phyloP scores from a whole-genome alignment of 139 green algal species.

The Limnomonas spitsbergensis region DNA sequence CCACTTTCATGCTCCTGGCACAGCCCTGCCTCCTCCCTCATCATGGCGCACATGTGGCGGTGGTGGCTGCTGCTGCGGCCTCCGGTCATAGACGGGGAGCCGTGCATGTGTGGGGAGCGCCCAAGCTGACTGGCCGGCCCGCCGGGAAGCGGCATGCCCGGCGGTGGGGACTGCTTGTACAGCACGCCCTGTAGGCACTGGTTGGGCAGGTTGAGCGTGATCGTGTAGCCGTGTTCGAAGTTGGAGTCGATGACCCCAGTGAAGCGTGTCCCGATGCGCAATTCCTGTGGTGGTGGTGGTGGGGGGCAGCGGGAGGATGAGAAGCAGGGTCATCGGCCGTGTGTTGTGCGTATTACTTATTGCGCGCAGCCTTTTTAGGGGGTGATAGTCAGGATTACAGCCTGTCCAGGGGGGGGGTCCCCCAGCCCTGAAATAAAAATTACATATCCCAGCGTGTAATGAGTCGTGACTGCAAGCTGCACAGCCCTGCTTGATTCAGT shows the following conservation, averaged over 20 bases:
- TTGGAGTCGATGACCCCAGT: slow-evolving; percentile 5
- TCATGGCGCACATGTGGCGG: no score
- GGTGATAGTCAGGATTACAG: no score
- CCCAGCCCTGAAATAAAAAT: neutral
- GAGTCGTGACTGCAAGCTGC: no score
- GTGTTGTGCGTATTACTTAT: no score
- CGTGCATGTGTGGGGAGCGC: neutral
- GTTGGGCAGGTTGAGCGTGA: slow-evolving; percentile 4
- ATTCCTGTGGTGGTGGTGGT: neutral
- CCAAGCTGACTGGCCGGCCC: no score
- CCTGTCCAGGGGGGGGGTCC: neutral
- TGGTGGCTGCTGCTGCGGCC: neutral
- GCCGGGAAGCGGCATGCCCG: neutral
- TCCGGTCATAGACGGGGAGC: neutral
- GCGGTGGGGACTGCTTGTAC: slow-evolving; percentile 1
- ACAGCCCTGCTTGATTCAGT: no score
- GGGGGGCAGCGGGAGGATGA: no score
- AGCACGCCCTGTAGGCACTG: slow-evolving; percentile 2
- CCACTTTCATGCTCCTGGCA: neutral
- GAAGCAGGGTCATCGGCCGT: no score
- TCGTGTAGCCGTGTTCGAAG: slow-evolving; percentile 14
- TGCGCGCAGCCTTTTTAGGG: no score
- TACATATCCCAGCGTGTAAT: neutral
- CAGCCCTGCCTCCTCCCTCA: no score
- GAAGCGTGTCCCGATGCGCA: neutral